These are phyloP conservation scores for Suhomyces taliae DNA, from an alignment of 1,139 yeast species.

Conservation along the genomic window DNA sequence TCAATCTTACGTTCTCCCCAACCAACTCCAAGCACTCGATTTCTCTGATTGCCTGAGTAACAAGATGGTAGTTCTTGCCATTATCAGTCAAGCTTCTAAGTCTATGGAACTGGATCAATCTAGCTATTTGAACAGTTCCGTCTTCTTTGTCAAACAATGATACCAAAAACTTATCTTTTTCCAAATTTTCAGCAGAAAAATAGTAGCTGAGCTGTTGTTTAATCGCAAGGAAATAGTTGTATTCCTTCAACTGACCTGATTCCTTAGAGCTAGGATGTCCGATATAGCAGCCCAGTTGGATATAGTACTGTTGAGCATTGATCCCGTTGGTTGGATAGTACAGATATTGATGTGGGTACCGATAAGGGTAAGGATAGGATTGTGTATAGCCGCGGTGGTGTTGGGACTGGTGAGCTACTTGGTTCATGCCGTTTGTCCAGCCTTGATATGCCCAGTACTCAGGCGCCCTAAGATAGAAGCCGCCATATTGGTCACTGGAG, in stretches of 20 bases:
- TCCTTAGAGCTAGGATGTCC: no score
- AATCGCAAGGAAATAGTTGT: background rate
- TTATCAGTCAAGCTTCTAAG: conserved; percentile 20
- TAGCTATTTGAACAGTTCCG: conserved; percentile 20
- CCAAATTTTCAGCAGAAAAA: conserved; percentile 27
- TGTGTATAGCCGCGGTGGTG: no score
- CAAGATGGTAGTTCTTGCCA: conserved; percentile 18
- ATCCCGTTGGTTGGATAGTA: no score
- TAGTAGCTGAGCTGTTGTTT: conserved; percentile 23
- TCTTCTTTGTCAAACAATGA: conserved; percentile 18
- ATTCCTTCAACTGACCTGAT: background rate
- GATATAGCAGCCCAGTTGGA: no score
- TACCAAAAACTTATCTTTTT: conserved; percentile 25
- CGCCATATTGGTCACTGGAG: no score
- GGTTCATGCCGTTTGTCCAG: no score
- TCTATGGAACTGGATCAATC: conserved; percentile 21
- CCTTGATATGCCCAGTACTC: no score
- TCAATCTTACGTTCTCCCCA: conserved; percentile 7
- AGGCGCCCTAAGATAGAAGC: no score
- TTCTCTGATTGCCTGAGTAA: conserved; percentile 16
- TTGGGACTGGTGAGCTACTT: no score
- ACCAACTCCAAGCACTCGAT: conserved; percentile 17
- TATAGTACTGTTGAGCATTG: no score
- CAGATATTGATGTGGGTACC: no score
- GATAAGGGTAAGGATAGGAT: no score